Percentiles rank a stretch among this genome's conserved stretches.
These are phyloP conservation scores for Pigoraptor vietnamica DNA, from an alignment of 78 protist species.

Conservation along the genomic window DNA sequence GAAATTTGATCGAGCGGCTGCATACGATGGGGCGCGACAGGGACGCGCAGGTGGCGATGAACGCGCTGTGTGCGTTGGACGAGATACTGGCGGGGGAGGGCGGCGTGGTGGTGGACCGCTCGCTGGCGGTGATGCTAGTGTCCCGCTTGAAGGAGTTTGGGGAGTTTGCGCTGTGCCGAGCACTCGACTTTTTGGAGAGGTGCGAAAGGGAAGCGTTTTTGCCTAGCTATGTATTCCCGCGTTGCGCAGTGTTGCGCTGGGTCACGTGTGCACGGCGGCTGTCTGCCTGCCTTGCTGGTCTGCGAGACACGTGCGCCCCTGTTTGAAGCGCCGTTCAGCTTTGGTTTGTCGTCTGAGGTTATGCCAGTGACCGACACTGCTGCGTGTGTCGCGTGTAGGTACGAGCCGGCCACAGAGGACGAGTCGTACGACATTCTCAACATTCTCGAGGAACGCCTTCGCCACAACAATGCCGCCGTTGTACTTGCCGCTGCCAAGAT, in stretches of 20 bases:
- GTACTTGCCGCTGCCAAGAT: constrained; percentile 57
- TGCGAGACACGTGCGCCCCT: too few species aligned
- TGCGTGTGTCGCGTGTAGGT: not conserved
- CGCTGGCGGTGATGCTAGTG: constrained; percentile 31
- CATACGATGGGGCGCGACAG: constrained; percentile 63
- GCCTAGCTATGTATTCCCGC: too few species aligned
- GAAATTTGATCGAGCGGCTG: constrained; percentile 19
- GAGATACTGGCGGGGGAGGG: constrained; percentile 65
- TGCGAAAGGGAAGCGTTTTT: too few species aligned
- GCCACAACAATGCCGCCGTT: constrained; percentile 53
- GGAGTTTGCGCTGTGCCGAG: constrained; percentile 75
- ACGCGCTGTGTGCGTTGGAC: constrained; percentile 63
- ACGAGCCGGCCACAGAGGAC: constrained; percentile 29
- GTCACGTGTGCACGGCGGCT: too few species aligned
- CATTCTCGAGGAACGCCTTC: constrained; percentile 51
- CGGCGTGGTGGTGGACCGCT: constrained; percentile 42
- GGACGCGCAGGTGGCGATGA: constrained; percentile 64
- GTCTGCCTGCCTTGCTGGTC: too few species aligned
- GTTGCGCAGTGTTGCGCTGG: too few species aligned
- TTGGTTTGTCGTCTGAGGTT: too few species aligned
- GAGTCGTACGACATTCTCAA: constrained; percentile 59
- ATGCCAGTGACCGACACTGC: not conserved
- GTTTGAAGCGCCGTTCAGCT: too few species aligned
- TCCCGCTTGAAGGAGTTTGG: constrained; percentile 54
- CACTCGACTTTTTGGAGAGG: constrained; percentile 39